Conservation (phyloP, 2,329 filamentous ascomycete species). For the Phoma sp. region DNA sequence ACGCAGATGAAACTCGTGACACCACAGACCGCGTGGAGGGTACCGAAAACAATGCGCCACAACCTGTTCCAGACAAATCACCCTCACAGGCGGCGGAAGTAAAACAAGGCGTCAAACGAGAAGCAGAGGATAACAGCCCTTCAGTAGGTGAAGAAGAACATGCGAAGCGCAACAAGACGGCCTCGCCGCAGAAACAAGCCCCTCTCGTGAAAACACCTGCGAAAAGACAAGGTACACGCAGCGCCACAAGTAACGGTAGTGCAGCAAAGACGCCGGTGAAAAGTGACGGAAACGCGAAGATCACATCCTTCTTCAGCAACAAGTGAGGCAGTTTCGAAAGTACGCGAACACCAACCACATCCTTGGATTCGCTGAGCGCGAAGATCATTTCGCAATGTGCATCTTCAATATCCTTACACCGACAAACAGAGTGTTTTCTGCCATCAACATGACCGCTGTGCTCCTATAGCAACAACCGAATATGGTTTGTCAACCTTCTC, state of each 20-base stretch:
- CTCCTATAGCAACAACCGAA: not conserved
- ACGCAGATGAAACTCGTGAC: slow-evolving; percentile 50
- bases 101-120: slow-evolving; percentile 55
- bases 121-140: slow-evolving; percentile 41
- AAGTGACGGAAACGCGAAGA: slow-evolving; percentile 61
- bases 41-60: slow-evolving; percentile 61
- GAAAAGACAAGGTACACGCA: slow-evolving; percentile 57
- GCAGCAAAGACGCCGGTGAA: slow-evolving; percentile 54
- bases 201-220: slow-evolving; percentile 39
- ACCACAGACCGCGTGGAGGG: slow-evolving; percentile 54
- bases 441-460: not conserved
- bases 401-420: not conserved
- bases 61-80: slow-evolving; percentile 49
- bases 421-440: not conserved
- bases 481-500: not conserved
- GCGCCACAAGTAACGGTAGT: slow-evolving; percentile 64
- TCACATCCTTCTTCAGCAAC: slow-evolving; percentile 64
- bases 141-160: slow-evolving; percentile 45
- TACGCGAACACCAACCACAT: slow-evolving; percentile 10
- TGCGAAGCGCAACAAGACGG: slow-evolving; percentile 47
- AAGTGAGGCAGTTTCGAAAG: slow-evolving; percentile 45
- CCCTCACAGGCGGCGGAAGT: slow-evolving; percentile 19
- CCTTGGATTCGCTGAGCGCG: slow-evolving; percentile 26
- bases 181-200: slow-evolving; percentile 28
- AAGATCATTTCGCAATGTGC: not conserved